Percentiles rank a stretch among this genome's conserved stretches.
Evolutionary conservation across 495 filamentous ascomycete genomes (phyloP).

Genomic region (Cetradonia linearis): DNA sequence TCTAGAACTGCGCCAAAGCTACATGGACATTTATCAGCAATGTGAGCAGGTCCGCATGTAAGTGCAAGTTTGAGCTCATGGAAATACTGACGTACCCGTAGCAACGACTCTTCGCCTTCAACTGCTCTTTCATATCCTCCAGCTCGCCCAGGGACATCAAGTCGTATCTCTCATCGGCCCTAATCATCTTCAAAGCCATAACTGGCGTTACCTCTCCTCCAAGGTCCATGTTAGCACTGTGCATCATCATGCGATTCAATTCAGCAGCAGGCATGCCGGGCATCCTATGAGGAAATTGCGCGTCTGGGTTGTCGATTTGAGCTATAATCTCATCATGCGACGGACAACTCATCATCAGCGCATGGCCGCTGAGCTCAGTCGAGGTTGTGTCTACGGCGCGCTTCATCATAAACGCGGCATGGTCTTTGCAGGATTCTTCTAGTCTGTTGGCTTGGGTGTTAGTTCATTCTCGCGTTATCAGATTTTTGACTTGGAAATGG

Average conservation of each 20-base stretch:
- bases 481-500: neutral
- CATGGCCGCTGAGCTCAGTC: conserved; percentile 35
- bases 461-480: neutral
- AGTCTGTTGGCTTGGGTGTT: conserved; percentile 45
- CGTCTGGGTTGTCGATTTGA: conserved; percentile 39
- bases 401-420: conserved; percentile 59
- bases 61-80: neutral
- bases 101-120: conserved; percentile 75
- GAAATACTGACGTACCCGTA: conserved; percentile 59
- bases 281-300: conserved; percentile 70
- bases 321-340: conserved; percentile 22
- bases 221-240: conserved; percentile 72
- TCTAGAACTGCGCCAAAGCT: conserved; percentile 81
- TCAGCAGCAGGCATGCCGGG: conserved; percentile 55
- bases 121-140: conserved; percentile 56
- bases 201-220: conserved; percentile 95
- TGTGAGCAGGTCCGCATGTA: neutral
- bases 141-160: conserved; percentile 44
- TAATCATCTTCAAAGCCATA: conserved; percentile 81
- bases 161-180: conserved; percentile 55
- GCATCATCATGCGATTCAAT: conserved; percentile 67
- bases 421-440: conserved; percentile 90
- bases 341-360: conserved; percentile 22
- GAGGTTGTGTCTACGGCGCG: conserved; percentile 30
- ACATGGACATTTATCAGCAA: conserved; percentile 13